Percentiles rank a stretch among this genome's conserved stretches.
These are phyloP conservation scores for Saturnispora sekii DNA, from an alignment of 805 yeast genomes.

Conservation along the genomic window DNA sequence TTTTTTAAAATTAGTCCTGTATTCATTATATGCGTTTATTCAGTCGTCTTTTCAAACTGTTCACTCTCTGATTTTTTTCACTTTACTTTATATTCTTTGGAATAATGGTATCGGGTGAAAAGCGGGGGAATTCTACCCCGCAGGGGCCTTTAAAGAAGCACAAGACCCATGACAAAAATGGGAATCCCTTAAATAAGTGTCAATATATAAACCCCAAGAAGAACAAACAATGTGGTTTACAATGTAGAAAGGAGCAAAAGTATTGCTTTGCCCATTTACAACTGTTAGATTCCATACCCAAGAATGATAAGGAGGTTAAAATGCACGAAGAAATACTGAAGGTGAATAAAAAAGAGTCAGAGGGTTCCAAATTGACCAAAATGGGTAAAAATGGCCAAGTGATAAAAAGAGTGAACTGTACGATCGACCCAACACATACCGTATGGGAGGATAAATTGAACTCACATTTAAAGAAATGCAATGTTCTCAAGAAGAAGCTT, in stretches of 20 bases:
- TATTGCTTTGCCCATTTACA: constrained; percentile 55
- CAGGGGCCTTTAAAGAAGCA: background rate
- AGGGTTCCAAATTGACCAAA: constrained; percentile 8
- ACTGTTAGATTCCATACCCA: constrained; percentile 3
- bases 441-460: constrained; percentile 52
- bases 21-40: background rate
- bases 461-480: constrained; percentile 55
- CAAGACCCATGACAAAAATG: constrained; percentile 4
- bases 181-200: constrained; percentile 28
- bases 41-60: background rate
- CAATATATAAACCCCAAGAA: constrained; percentile 39
- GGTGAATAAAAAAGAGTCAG: background rate
- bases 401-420: constrained; percentile 54
- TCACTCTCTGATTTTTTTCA: no score
- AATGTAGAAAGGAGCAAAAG: constrained; percentile 36
- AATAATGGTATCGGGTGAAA: no score
- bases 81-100: no score
- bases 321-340: background rate
- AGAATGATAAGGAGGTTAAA: constrained; percentile 1
- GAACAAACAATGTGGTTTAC: constrained; percentile 52
- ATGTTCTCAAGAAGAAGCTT: constrained; percentile 28
- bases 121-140: no score
- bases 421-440: constrained; percentile 65
- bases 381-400: constrained; percentile 19
- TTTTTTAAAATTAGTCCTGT: background rate